Evolutionary conservation across 345 rosid genomes (phyloP), one percentile per base, ranked within the genome.

Genomic region (Citrus unshiu): DNA sequence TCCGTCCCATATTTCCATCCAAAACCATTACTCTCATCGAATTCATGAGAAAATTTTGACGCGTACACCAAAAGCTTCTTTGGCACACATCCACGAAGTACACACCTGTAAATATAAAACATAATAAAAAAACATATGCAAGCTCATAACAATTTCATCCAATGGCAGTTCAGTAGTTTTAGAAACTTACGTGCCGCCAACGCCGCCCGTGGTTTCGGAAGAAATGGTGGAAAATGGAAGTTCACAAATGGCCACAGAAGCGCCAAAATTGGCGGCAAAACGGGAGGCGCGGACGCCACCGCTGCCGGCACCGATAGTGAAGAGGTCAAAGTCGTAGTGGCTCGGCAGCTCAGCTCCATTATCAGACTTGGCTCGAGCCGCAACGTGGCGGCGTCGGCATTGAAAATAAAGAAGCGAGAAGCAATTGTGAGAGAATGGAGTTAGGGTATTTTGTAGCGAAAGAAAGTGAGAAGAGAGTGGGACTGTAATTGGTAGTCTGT

Each of bases 201-300:
- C 93, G 81, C 99, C 98, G 34, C 99, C 99, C 27, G 93, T 76
- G 16, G 96, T 88, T 21, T 95, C 99, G 9, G 99, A 95, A 68
- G 99, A 93, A 64, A 95, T 88, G 68, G 97, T 88, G 43, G 96
- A 84, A 78, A 93, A 95, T 1, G 99, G 99, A 6, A 95, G 99
- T 85, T 95, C 99, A 70, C 99, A 95, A 56, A 95, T 88, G 74
- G 99, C 99, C 65, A 91, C 99, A 54, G 93, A 82, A 35, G 97
- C 97, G 21, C 98, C 99, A 68, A 87, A 90, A 89, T 87, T 89
- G 73, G 99, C 82, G 7, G 97, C 94, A 72, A 93, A 93, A 54
- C 98, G 98, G 51, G 98, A 92, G 57, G 97, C 99, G 9, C 99
- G 97, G 81, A 95, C 98, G 19, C 98, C 98, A 49, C 98, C 99